Conservation (phyloP, 306 rosid genomes). For the Notholithocarpus densiflorus region DNA sequence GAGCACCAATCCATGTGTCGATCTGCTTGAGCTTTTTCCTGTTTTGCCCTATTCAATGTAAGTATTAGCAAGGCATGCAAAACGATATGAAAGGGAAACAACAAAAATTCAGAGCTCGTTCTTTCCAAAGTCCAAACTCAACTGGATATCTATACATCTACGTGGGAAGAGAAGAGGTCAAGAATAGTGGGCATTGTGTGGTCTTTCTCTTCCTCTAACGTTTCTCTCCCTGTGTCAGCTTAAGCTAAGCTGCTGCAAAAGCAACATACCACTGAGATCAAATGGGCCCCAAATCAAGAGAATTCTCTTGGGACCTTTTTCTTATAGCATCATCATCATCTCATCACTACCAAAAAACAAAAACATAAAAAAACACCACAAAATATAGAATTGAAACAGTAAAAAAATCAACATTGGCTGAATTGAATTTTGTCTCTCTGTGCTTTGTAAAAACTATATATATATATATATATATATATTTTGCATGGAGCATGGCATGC, state of each 20-base stretch:
- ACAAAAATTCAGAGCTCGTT: too few relatives aligned
- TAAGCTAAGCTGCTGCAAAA: slow-evolving; percentile 48
- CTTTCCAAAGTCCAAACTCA: too few relatives aligned
- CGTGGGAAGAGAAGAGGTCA: too few relatives aligned
- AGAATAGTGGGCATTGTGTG: slow-evolving; percentile 16
- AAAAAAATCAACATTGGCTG: neutral
- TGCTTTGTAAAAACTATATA: neutral
- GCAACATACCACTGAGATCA: slow-evolving; percentile 62
- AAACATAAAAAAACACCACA: neutral
- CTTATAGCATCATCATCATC: slow-evolving; percentile 19
- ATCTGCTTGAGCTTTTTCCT: too few relatives aligned
- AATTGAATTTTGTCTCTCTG: slow-evolving; percentile 1
- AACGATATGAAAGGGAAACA: too few relatives aligned
- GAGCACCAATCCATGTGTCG: too few relatives aligned
- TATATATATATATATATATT: neutral
- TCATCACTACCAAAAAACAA: slow-evolving; percentile 23
- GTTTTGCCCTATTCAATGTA: too few relatives aligned
- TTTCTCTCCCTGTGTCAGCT: slow-evolving; percentile 28
- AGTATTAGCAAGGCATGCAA: too few relatives aligned
- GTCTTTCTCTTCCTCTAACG: slow-evolving; percentile 29
- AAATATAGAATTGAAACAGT: neutral
- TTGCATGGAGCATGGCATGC: slow-evolving; percentile 49
- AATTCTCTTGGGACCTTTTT: slow-evolving; percentile 18
- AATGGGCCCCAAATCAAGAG: slow-evolving; percentile 33
- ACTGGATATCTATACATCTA: too few relatives aligned